Conservation (phyloP, 2,329 filamentous ascomycete species). For the Aspergillus chevalieri region DNA sequence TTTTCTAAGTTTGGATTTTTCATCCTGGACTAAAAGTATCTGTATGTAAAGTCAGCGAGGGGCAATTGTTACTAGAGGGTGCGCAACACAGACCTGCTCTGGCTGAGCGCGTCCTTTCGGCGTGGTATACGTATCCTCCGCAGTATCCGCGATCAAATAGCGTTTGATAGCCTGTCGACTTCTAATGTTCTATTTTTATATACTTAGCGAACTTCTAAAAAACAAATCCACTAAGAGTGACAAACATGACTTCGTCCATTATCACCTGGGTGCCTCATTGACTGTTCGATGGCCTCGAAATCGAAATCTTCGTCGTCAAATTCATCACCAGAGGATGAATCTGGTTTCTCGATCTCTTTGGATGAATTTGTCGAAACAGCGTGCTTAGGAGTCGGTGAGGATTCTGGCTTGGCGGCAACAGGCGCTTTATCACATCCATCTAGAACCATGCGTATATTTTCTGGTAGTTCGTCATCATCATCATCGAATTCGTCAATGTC, state of each 20-base stretch:
- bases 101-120: slow-evolving; percentile 52
- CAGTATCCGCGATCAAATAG: slow-evolving; percentile 71
- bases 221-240: slow-evolving; percentile 32
- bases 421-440: slow-evolving; percentile 48
- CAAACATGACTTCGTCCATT: slow-evolving; percentile 64
- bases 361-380: slow-evolving; percentile 3
- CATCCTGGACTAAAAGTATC: slow-evolving; percentile 76
- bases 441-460: slow-evolving; percentile 53
- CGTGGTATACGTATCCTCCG: slow-evolving; percentile 63
- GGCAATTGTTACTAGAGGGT: background rate
- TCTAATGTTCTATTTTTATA: slow-evolving; percentile 60
- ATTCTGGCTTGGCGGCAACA: slow-evolving; percentile 9
- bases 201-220: slow-evolving; percentile 54
- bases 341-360: slow-evolving; percentile 15
- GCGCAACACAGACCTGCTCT: slow-evolving; percentile 60
- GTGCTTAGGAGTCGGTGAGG: slow-evolving; percentile 10
- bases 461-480: slow-evolving; percentile 57
- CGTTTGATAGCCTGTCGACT: slow-evolving; percentile 70
- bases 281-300: slow-evolving; percentile 55
- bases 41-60: slow-evolving; percentile 34
- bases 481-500: slow-evolving; percentile 60
- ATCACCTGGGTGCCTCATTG: slow-evolving; percentile 56
- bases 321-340: slow-evolving; percentile 58
- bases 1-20: slow-evolving; percentile 60
- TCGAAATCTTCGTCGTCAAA: slow-evolving; percentile 66